Conservation (phyloP, 169 alveolate genomes). For the Cystoisospora suis region DNA sequence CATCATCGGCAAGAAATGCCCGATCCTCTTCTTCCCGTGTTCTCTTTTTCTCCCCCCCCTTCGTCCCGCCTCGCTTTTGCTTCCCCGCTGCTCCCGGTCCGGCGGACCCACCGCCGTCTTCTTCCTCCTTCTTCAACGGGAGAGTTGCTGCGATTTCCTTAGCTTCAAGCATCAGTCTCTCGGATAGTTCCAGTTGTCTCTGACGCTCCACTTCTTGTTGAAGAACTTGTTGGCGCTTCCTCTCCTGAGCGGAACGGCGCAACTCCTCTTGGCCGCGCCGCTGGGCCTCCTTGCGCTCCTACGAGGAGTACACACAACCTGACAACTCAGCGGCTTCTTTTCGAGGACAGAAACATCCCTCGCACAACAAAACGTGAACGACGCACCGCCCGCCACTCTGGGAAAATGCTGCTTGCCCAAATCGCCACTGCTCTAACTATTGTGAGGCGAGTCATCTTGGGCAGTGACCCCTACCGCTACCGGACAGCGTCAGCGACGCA, state of each 20-base stretch:
- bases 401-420: no score
- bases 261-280: constrained; percentile 32
- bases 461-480: no score
- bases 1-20: not conserved
- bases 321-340: not conserved
- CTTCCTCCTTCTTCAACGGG: constrained; percentile 19
- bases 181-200: not conserved
- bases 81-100: not conserved
- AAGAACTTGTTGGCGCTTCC: not conserved
- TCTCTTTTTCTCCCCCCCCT: not conserved
- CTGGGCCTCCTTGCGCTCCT: constrained; percentile 32
- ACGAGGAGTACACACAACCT: not conserved
- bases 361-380: no score
- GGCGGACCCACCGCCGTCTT: not conserved
- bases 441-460: no score
- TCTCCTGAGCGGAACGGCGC: constrained; percentile 24
- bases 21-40: not conserved
- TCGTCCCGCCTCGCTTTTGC: not conserved
- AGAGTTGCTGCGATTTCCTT: constrained; percentile 21
- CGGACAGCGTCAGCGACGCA: no score
- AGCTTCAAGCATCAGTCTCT: constrained; percentile 11
- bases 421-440: no score
- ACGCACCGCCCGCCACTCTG: no score
- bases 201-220: constrained; percentile 25
- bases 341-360: no score